Percentiles rank a stretch among this genome's conserved stretches.
These are phyloP conservation scores for Globisporangium viniferum DNA, from an alignment of 352 stramenopile genomes.

Conservation along the genomic window DNA sequence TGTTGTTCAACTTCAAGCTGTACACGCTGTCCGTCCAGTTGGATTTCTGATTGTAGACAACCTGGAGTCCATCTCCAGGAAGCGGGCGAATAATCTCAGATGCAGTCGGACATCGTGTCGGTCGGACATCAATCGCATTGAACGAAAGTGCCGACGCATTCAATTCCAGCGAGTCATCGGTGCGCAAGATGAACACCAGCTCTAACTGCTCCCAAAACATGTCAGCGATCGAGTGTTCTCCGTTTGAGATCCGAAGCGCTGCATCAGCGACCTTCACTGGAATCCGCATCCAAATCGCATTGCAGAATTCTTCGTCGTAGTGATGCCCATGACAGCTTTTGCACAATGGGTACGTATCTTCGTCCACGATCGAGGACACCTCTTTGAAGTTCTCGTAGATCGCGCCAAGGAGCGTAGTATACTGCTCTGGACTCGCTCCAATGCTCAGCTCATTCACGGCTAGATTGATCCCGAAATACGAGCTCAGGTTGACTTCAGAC, in stretches of 20 bases:
- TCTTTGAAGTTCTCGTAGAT: conserved; percentile 89
- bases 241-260: conserved; percentile 63
- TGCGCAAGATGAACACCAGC: conserved; percentile 71
- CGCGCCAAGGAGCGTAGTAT: conserved; percentile 66
- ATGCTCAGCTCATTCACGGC: conserved; percentile 80
- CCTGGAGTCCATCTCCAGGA: conserved; percentile 63
- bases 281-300: conserved; percentile 79
- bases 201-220: conserved; percentile 83
- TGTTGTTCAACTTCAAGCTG: conserved; percentile 68
- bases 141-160: conserved; percentile 56
- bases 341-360: conserved; percentile 80
- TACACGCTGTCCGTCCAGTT: conserved; percentile 78
- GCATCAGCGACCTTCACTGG: conserved; percentile 73
- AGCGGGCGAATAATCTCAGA: conserved; percentile 73
- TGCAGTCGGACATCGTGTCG: conserved; percentile 40
- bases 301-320: conserved; percentile 54
- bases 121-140: conserved; percentile 59
- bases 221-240: conserved; percentile 55
- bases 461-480: conserved; percentile 62
- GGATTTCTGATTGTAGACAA: conserved; percentile 75
- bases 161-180: conserved; percentile 79
- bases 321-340: conserved; percentile 62
- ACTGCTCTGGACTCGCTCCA: conserved; percentile 55
- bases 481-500: conserved; percentile 55
- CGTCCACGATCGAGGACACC: conserved; percentile 62